Conservation (phyloP, 148 eudicot species). For the Dianthus caryophyllus region DNA sequence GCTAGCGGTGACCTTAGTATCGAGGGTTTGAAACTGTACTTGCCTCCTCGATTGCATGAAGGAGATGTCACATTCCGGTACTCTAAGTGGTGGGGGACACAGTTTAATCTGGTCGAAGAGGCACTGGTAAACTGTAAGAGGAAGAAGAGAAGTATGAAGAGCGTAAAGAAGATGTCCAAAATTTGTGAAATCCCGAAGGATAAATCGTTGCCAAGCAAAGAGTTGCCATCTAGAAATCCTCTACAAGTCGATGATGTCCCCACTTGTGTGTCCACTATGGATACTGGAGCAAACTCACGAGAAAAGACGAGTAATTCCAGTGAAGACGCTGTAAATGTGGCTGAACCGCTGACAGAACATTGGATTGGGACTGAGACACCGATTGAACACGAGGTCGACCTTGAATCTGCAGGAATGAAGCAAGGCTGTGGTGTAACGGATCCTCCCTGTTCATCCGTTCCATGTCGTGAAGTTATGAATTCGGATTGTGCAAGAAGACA, state of each 20-base stretch:
- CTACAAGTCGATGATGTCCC: not conserved
- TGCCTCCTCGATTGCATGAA: constrained; percentile 4
- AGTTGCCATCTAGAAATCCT: not conserved
- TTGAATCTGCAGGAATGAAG: too few species aligned
- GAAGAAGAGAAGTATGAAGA: not conserved
- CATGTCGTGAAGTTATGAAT: not conserved
- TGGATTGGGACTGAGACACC: not conserved
- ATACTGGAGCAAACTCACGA: not conserved
- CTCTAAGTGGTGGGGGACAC: not conserved
- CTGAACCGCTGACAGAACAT: not conserved
- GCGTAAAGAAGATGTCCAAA: not conserved
- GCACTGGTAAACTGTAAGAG: not conserved
- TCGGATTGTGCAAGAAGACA: too few species aligned
- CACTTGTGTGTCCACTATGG: not conserved
- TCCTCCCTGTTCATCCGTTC: not conserved
- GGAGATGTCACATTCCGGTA: constrained; percentile 11
- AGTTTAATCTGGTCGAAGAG: not conserved
- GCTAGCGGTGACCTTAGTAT: not conserved
- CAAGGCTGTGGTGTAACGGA: not conserved
- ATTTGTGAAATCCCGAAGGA: not conserved
- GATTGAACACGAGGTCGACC: too few species aligned
- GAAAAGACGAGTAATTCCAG: not conserved
- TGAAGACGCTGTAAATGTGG: not conserved
- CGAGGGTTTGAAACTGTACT: not conserved
- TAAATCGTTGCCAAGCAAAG: not conserved